A percentile compares a stretch with the other conserved stretches of the same genome.
phyloP scores from a whole-genome alignment of 2,329 filamentous ascomycete genomes.

The Penicillium sp. region DNA sequence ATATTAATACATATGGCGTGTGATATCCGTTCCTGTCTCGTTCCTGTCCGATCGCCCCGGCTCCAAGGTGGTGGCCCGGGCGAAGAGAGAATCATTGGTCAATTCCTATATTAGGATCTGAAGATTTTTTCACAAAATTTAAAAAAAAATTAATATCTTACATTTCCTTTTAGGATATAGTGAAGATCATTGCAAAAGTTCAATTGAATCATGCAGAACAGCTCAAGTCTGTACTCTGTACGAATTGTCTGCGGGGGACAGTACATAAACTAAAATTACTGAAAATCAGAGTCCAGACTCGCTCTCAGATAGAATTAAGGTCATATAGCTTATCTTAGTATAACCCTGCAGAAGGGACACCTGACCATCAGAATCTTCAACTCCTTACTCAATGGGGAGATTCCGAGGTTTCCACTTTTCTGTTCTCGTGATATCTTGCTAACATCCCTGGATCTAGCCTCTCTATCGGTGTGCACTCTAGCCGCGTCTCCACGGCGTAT shows the following conservation, averaged over 20 bases:
- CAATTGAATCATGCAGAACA: too few species aligned
- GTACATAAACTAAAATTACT: neutral
- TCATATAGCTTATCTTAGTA: slow-evolving; percentile 3
- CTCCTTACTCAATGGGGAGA: slow-evolving; percentile 11
- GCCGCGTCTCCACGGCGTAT: neutral
- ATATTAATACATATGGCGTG: neutral
- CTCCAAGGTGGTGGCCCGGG: neutral
- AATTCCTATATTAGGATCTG: neutral
- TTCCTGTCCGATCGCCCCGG: slow-evolving; percentile 3
- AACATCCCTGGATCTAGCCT: neutral
- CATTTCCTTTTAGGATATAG: neutral
- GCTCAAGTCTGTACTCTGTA: neutral
- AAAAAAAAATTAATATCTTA: neutral
- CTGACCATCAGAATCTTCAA: slow-evolving; percentile 9
- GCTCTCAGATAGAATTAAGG: neutral
- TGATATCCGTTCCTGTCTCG: neutral
- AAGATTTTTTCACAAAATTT: neutral
- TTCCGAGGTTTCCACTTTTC: slow-evolving; percentile 7
- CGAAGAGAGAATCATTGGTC: slow-evolving; percentile 1
- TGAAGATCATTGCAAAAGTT: too few species aligned
- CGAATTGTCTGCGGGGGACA: neutral
- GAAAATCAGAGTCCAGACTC: neutral
- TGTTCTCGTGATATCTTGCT: neutral
- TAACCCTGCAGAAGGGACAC: neutral
- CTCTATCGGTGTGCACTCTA: neutral